Evolutionary conservation across 768 basidiomycete species (phyloP).

Genomic region (Arthromyces matolae): DNA sequence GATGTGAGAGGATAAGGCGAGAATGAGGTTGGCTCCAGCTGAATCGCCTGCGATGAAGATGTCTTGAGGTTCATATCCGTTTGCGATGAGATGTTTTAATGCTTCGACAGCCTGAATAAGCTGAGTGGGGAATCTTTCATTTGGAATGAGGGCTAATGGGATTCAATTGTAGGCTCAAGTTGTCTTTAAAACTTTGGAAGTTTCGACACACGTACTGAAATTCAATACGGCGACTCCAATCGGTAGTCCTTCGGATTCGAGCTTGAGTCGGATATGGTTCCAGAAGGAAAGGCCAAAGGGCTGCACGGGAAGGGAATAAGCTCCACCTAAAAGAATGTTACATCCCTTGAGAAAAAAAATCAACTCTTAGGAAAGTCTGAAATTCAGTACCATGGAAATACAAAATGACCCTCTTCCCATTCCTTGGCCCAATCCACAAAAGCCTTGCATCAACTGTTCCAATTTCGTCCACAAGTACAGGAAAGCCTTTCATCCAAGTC

Average conservation of each 20-base stretch:
- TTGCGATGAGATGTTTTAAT: slow-evolving; percentile 23
- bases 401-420: slow-evolving; percentile 27
- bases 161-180: background rate
- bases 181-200: background rate
- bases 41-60: slow-evolving; percentile 30
- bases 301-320: slow-evolving; percentile 21
- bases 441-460: slow-evolving; percentile 21
- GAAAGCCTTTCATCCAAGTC: slow-evolving; percentile 18
- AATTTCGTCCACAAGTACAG: slow-evolving; percentile 24
- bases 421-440: slow-evolving; percentile 31
- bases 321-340: slow-evolving; percentile 22
- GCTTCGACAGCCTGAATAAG: slow-evolving; percentile 22
- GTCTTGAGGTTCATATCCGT: slow-evolving; percentile 21
- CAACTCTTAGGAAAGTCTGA: background rate
- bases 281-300: slow-evolving; percentile 21
- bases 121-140: slow-evolving; percentile 26
- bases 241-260: slow-evolving; percentile 1
- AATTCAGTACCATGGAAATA: slow-evolving; percentile 29
- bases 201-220: slow-evolving; percentile 21
- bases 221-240: slow-evolving; percentile 22
- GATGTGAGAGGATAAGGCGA: slow-evolving; percentile 26
- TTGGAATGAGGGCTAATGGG: slow-evolving; percentile 22
- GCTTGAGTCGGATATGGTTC: slow-evolving; percentile 18
- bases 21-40: slow-evolving; percentile 28
- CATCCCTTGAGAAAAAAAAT: background rate